These are phyloP conservation scores for Babesia sp. DNA, from an alignment of 169 alveolate species.

Conservation along the genomic window DNA sequence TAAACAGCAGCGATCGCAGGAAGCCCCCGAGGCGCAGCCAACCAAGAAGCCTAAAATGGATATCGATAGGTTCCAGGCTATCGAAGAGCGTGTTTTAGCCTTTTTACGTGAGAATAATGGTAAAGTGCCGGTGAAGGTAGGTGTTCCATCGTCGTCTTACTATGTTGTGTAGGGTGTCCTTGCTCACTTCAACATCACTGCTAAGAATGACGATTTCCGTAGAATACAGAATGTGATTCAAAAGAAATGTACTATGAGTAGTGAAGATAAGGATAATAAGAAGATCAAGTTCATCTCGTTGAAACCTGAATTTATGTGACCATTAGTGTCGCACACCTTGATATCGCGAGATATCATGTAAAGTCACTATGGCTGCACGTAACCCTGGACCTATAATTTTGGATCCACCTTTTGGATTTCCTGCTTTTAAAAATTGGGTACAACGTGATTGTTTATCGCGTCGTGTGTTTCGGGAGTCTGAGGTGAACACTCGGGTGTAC, in stretches of 20 bases:
- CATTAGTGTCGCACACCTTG: neutral
- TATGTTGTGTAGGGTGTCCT: constrained; percentile 35
- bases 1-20: constrained; percentile 22
- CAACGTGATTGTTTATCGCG: constrained; percentile 76
- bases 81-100: constrained; percentile 41
- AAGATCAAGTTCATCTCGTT: constrained; percentile 47
- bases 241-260: constrained; percentile 48
- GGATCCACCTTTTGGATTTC: constrained; percentile 83
- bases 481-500: constrained; percentile 81
- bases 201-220: constrained; percentile 65
- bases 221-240: constrained; percentile 40
- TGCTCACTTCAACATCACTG: constrained; percentile 57
- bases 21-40: constrained; percentile 13
- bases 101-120: constrained; percentile 51
- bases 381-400: constrained; percentile 82
- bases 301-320: constrained; percentile 34
- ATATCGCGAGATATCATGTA: neutral
- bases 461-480: constrained; percentile 78
- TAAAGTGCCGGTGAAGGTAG: constrained; percentile 58
- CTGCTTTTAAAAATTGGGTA: constrained; percentile 77
- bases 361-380: constrained; percentile 84
- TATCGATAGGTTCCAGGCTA: constrained; percentile 7
- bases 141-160: too few species aligned
- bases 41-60: constrained; percentile 16
- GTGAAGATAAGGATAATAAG: constrained; percentile 44